phyloP scores from a whole-genome alignment of 257 asterid genomes.

The Solanum dulcamara region DNA sequence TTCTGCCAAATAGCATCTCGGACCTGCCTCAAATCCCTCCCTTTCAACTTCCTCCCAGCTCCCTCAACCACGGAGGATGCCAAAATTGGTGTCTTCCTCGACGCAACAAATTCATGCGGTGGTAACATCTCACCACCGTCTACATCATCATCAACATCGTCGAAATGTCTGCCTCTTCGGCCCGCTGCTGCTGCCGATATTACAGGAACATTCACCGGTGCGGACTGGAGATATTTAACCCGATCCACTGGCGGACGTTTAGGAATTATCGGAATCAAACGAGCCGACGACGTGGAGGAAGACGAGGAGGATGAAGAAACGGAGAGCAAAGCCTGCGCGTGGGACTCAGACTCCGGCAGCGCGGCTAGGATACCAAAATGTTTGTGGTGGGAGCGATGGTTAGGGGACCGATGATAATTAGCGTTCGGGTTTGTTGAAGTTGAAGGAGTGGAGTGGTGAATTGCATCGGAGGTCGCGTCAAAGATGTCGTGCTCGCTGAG shows the following conservation, averaged over 20 bases:
- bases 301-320: constrained; percentile 12
- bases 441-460: constrained; percentile 14
- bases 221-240: constrained; percentile 31
- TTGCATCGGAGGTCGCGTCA: constrained; percentile 18
- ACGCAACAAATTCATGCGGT: constrained; percentile 56
- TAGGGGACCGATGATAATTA: background rate
- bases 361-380: constrained; percentile 53
- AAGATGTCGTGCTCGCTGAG: constrained; percentile 59
- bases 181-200: constrained; percentile 22
- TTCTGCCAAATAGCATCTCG: constrained; percentile 54
- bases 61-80: constrained; percentile 69
- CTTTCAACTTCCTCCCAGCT: constrained; percentile 64
- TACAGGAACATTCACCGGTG: constrained; percentile 59
- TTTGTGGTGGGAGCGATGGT: constrained; percentile 1
- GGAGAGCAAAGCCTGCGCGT: background rate
- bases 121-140: constrained; percentile 24
- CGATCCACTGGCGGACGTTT: constrained; percentile 27
- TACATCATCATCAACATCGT: constrained; percentile 24
- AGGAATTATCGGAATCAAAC: constrained; percentile 30
- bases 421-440: constrained; percentile 3
- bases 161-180: constrained; percentile 25
- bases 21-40: constrained; percentile 72
- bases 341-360: constrained; percentile 23
- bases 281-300: constrained; percentile 28
- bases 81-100: constrained; percentile 36